Evolutionary conservation across 163 green algal species (phyloP).

Genomic region (Prototheca cutis): DNA sequence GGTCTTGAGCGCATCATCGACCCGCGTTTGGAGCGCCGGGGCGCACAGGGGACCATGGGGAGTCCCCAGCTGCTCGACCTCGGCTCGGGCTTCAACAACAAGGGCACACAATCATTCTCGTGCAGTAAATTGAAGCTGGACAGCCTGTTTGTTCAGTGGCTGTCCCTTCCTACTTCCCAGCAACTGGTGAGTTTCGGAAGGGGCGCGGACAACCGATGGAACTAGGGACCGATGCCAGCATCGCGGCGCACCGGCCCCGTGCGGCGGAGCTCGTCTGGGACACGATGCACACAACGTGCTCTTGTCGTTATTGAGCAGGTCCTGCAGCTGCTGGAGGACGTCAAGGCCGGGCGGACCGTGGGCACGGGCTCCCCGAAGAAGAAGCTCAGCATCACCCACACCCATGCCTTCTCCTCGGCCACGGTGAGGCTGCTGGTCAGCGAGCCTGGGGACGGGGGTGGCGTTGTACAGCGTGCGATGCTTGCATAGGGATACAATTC

Average conservation of each 20-base stretch:
- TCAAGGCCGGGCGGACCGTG: conserved; percentile 26
- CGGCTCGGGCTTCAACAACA: neutral
- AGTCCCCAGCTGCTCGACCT: conserved; percentile 2
- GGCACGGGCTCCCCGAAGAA: conserved; percentile 4
- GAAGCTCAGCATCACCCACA: neutral
- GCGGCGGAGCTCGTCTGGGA: no score
- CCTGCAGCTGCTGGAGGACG: conserved; percentile 71
- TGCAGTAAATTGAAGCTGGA: conserved; percentile 86
- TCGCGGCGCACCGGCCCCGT: no score
- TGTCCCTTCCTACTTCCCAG: conserved; percentile 77
- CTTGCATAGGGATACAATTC: no score
- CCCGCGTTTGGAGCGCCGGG: no score
- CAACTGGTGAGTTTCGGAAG: conserved; percentile 46
- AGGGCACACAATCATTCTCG: neutral
- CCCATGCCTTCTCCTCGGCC: neutral
- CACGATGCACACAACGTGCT: no score
- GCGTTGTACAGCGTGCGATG: no score
- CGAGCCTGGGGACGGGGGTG: no score
- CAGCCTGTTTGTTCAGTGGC: conserved; percentile 94
- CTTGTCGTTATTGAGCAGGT: no score
- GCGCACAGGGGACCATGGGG: neutral
- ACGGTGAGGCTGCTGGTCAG: no score
- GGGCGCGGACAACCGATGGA: neutral
- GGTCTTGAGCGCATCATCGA: no score
- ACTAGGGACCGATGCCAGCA: no score